Evolutionary conservation across 2,329 filamentous ascomycete genomes (phyloP).

Genomic region (Acrodontium crateriforme): DNA sequence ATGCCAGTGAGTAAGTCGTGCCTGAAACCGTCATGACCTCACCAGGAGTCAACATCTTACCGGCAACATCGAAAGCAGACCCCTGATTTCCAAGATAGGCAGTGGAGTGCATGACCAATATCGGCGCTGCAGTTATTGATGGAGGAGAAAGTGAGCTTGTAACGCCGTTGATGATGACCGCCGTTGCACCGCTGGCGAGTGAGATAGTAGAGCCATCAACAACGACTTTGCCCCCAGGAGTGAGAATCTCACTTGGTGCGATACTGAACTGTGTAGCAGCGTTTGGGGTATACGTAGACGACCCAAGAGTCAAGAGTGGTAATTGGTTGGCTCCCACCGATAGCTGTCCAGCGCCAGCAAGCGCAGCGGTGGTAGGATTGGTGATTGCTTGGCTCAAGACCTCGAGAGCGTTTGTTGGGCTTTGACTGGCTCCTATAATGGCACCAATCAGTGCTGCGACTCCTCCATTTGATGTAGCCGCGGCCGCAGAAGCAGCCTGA

Average conservation of each 20-base stretch:
- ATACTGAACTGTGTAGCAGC: no score
- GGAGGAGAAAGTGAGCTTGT: slow-evolving; percentile 11
- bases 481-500: background rate
- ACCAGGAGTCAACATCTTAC: slow-evolving; percentile 13
- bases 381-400: slow-evolving; percentile 2
- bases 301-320: slow-evolving; percentile 10
- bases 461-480: no score
- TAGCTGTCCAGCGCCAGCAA: no score
- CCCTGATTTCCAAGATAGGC: slow-evolving; percentile 19
- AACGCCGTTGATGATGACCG: background rate
- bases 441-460: no score
- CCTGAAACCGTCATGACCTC: slow-evolving; percentile 8
- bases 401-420: slow-evolving; percentile 3
- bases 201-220: background rate
- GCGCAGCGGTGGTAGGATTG: background rate
- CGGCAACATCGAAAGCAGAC: slow-evolving; percentile 19
- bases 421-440: no score
- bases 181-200: background rate
- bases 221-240: background rate
- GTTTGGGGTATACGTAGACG: slow-evolving; percentile 2
- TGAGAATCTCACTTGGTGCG: slow-evolving; percentile 1
- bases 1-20: background rate
- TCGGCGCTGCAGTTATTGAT: slow-evolving; percentile 17
- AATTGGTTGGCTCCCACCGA: no score
- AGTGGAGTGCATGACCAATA: slow-evolving; percentile 16